Percentiles rank a stretch among this genome's conserved stretches.
phyloP scores from a whole-genome alignment of 768 basidiomycete species.

The Suillus tomentosus region DNA sequence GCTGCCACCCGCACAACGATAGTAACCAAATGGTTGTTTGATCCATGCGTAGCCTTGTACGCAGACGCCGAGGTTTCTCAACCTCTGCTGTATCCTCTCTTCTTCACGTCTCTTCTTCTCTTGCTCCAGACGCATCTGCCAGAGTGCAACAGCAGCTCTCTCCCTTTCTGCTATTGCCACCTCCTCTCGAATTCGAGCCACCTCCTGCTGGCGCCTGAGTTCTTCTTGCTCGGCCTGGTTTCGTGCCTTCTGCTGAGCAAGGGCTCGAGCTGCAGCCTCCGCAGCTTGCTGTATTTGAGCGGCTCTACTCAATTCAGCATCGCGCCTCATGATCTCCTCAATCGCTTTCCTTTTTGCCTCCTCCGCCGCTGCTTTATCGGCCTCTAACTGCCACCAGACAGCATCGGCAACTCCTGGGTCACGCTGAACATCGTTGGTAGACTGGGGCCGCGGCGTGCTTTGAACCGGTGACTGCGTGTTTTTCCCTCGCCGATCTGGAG shows the following conservation, averaged over 20 bases:
- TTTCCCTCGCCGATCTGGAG: conserved; percentile 6
- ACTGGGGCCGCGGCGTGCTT: neutral
- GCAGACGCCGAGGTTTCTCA: conserved; percentile 54
- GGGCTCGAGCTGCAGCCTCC: conserved; percentile 17
- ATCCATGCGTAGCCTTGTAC: conserved; percentile 48
- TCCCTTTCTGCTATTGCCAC: conserved; percentile 22
- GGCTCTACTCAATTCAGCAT: conserved; percentile 21
- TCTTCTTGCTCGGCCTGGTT: conserved; percentile 24
- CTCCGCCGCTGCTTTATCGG: conserved; percentile 31
- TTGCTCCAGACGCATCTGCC: conserved; percentile 29
- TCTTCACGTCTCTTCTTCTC: conserved; percentile 30
- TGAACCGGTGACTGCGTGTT: neutral
- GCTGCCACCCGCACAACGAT: conserved; percentile 47
- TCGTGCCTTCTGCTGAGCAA: conserved; percentile 24
- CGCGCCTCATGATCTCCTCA: conserved; percentile 21
- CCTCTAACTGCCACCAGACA: conserved; percentile 53
- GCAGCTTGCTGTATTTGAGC: conserved; percentile 18
- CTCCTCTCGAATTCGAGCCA: conserved; percentile 21
- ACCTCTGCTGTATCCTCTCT: conserved; percentile 38
- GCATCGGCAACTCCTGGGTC: conserved; percentile 56
- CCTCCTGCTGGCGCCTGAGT: conserved; percentile 21
- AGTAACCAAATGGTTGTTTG: conserved; percentile 40
- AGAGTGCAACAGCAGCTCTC: conserved; percentile 28
- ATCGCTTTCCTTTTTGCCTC: conserved; percentile 21
- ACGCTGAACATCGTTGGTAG: conserved; percentile 24